Evolutionary conservation across 257 asterid genomes (phyloP).

Genomic region (Buddleja alternifolia): DNA sequence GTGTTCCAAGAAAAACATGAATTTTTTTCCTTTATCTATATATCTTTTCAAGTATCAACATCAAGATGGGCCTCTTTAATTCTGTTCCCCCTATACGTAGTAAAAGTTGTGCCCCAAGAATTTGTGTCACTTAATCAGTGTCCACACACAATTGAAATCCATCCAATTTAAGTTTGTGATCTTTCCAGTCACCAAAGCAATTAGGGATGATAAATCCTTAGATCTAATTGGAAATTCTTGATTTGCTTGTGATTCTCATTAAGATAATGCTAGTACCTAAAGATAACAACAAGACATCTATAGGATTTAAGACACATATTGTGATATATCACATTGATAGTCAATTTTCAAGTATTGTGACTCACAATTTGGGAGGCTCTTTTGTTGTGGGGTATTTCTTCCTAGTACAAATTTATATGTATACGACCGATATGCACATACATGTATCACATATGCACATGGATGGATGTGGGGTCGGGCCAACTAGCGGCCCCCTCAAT

Average conservation of each 20-base stretch:
- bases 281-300: slow-evolving; percentile 11
- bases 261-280: slow-evolving; percentile 3
- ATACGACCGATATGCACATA: neutral
- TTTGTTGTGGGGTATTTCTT: neutral
- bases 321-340: slow-evolving; percentile 10
- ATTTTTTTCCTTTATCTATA: neutral
- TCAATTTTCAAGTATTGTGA: slow-evolving; percentile 20
- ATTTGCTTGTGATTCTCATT: slow-evolving; percentile 13
- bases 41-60: slow-evolving; percentile 32
- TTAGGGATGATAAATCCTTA: slow-evolving; percentile 15
- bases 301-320: neutral
- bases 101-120: slow-evolving; percentile 26
- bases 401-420: neutral
- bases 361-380: neutral
- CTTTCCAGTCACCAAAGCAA: slow-evolving; percentile 24
- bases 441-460: neutral
- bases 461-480: too few relatives aligned
- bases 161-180: slow-evolving; percentile 15
- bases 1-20: slow-evolving; percentile 15
- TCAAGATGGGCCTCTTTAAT: slow-evolving; percentile 40
- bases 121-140: slow-evolving; percentile 18
- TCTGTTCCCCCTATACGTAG: slow-evolving; percentile 36
- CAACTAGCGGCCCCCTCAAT: too few relatives aligned
- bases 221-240: slow-evolving; percentile 25
- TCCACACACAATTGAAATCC: slow-evolving; percentile 15